Conservation (phyloP, 805 yeast species). For the Candida takata region DNA sequence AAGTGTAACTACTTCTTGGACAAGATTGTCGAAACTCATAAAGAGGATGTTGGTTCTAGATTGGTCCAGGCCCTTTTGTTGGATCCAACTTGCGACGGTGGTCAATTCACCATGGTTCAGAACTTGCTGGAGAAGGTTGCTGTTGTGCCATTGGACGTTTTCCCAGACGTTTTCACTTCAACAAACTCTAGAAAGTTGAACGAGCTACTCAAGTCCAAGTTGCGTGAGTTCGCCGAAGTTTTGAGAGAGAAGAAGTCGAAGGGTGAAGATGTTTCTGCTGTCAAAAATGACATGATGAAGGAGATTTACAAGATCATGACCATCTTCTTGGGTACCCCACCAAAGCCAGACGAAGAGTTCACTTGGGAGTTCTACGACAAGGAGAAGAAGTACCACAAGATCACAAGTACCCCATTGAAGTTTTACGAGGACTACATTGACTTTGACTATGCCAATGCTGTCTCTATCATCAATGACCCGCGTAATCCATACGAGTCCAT, state of each 20-base stretch:
- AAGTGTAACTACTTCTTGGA: slow-evolving; percentile 77
- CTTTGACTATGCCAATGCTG: slow-evolving; percentile 42
- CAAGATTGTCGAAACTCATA: slow-evolving; percentile 62
- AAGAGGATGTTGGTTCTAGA: slow-evolving; percentile 62
- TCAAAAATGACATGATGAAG: slow-evolving; percentile 43
- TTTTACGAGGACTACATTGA: slow-evolving; percentile 51
- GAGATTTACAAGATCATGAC: slow-evolving; percentile 61
- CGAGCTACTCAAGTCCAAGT: slow-evolving; percentile 54
- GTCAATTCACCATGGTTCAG: slow-evolving; percentile 80
- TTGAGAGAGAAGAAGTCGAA: slow-evolving; percentile 35
- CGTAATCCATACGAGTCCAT: slow-evolving; percentile 61
- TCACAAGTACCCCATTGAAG: slow-evolving; percentile 55
- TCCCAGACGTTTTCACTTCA: slow-evolving; percentile 59
- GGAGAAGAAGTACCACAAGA: slow-evolving; percentile 44
- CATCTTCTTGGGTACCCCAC: slow-evolving; percentile 72
- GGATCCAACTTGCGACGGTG: slow-evolving; percentile 76
- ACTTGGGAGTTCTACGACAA: slow-evolving; percentile 73
- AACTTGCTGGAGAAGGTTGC: slow-evolving; percentile 78
- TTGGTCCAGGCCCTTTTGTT: slow-evolving; percentile 56
- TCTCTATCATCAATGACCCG: slow-evolving; percentile 77
- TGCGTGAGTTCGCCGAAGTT: slow-evolving; percentile 71
- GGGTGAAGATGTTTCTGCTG: slow-evolving; percentile 21
- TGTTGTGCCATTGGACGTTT: slow-evolving; percentile 63
- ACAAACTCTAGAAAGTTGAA: slow-evolving; percentile 48
- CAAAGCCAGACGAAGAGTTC: slow-evolving; percentile 59